Base-by-base conservation (phyloP, 2,329 filamentous ascomycete species). In the Venturia oleaginea region DNA sequence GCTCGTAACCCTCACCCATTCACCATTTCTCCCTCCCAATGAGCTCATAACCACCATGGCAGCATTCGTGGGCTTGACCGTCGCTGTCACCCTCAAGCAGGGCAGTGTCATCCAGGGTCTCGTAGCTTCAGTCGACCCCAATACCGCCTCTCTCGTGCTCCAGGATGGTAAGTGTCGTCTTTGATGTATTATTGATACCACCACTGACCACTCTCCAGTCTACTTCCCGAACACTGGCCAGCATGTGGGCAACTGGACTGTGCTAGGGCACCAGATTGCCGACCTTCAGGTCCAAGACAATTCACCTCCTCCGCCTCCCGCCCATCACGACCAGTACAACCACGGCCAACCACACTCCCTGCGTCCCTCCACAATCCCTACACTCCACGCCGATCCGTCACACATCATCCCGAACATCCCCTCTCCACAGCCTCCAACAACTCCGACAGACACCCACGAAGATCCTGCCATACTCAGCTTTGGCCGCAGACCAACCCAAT, bases 401-500 rank as follows among this genome's bases (percentile, higher is more conserved):
- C 64, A 51, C 4, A 27, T 34, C 46, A 15, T 51, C 8, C 37
- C 64, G 32, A 24, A 46, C 32, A 38, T 48, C 7, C 30, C 64
- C 62, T 65, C 17, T 61, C 66, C 42, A 62, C 68, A 37, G 30
- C 55, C 66, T 69, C 55, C 46, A 63, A 73, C 77, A 67, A 69
- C 66, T 69, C 55, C 46, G 62, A 73, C 77, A 67, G 69, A 79
- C 37, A 70, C 79, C 0, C 91, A 94, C 70, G 82, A 87, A n/a
- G 91, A 95, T 70, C 91, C 91, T 13, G 91, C 91, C 3, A 95
- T 95, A 64, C 73, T 95, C 57, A 92, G 90, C 72, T 83, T 90
- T 72, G 74, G 74, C 24, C 79, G 74, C 66, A 69, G 70, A 66
- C 75, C 70, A 61, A 73, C 71, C 59, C 69, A 65, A 19, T 68